Evolutionary conservation across 257 asterid species (phyloP).

Genomic region (Rehmannia glutinosa): DNA sequence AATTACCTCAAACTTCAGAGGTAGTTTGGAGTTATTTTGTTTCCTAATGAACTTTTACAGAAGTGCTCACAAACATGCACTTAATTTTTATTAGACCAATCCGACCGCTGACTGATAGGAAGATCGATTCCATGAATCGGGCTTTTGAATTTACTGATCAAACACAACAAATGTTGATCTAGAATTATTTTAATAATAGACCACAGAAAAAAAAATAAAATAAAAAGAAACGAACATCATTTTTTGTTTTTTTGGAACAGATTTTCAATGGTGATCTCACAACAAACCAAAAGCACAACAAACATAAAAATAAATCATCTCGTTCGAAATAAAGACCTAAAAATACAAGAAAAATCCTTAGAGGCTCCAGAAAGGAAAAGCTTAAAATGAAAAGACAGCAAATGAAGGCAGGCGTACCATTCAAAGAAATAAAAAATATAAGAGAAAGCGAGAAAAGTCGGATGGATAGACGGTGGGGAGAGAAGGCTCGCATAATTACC

Average conservation of each 20-base stretch:
- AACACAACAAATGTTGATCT: background rate
- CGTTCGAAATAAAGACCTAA: constrained; percentile 15
- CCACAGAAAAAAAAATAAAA: background rate
- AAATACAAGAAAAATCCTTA: constrained; percentile 10
- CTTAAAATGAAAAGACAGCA: constrained; percentile 6
- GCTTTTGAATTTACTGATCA: no score
- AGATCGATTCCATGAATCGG: no score
- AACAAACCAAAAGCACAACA: constrained; percentile 21
- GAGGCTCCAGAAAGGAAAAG: constrained; percentile 4
- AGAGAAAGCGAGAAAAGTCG: background rate
- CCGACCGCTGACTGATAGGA: no score
- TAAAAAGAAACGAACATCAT: background rate
- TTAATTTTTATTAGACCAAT: no score
- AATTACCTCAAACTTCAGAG: no score
- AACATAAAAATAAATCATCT: constrained; percentile 18
- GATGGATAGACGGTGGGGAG: background rate
- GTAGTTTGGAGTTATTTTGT: no score
- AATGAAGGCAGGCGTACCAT: background rate
- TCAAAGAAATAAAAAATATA: background rate
- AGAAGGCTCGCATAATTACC: constrained; percentile 2
- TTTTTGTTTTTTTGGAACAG: no score
- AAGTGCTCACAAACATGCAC: no score
- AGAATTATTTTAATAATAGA: background rate
- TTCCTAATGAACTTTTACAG: no score
- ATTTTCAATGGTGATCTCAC: background rate